Evolutionary conservation across 108 stramenopile species (phyloP).

Genomic region (Aureococcus anophagefferens): DNA sequence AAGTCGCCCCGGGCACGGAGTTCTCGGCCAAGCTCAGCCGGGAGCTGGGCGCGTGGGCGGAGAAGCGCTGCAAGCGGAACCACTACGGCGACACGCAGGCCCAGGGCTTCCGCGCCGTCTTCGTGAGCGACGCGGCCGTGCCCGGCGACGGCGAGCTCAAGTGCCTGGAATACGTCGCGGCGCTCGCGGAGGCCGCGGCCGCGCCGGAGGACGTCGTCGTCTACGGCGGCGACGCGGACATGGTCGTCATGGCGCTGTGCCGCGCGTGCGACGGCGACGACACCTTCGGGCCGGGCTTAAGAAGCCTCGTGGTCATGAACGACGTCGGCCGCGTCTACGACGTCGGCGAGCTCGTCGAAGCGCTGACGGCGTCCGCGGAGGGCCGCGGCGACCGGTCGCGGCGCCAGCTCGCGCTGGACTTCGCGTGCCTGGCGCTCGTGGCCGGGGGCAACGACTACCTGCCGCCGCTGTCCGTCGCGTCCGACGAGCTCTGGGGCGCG

Average conservation of each 20-base stretch:
- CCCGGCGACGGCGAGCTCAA: background rate
- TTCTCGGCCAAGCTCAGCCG: no score
- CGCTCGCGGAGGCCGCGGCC: background rate
- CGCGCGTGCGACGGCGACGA: background rate
- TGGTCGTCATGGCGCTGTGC: background rate
- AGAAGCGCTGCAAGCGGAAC: no score
- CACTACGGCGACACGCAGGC: no score
- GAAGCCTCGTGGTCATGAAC: background rate
- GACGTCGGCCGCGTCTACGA: background rate
- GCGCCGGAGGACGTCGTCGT: background rate
- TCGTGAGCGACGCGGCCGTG: background rate
- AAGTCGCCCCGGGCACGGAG: no score
- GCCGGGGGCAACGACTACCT: background rate
- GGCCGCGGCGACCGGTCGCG: no score
- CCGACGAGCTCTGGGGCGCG: background rate
- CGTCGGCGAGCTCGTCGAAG: background rate
- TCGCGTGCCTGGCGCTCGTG: background rate
- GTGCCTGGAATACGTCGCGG: background rate
- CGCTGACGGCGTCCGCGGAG: no score
- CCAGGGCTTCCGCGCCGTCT: background rate
- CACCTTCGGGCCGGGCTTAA: background rate
- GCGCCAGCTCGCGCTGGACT: background rate
- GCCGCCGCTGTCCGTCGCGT: background rate
- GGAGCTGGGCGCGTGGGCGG: no score
- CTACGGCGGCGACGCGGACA: background rate